phyloP scores from a whole-genome alignment of 345 rosid genomes.

The Eucalyptus microcorys region DNA sequence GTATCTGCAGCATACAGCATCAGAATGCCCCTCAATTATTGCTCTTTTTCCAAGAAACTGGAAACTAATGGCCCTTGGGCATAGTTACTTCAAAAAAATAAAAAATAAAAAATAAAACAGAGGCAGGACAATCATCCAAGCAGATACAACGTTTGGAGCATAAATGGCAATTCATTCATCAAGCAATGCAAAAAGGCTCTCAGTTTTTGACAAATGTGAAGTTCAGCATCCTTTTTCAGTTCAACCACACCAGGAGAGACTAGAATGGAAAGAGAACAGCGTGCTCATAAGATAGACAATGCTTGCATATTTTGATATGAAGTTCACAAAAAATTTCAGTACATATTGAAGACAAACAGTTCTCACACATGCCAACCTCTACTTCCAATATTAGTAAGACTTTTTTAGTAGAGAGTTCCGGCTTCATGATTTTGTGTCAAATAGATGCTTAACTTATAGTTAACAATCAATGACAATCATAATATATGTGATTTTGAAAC shows the following conservation, averaged over 20 bases:
- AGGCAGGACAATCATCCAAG: background rate
- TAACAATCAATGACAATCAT: background rate
- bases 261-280: background rate
- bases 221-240: background rate
- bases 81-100: background rate
- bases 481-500: background rate
- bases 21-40: background rate
- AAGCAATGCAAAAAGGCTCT: background rate
- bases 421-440: background rate
- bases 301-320: background rate
- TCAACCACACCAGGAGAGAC: background rate
- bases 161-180: background rate
- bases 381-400: background rate
- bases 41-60: background rate
- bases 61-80: background rate
- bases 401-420: background rate
- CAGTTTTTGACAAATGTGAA: background rate
- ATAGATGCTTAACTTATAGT: background rate
- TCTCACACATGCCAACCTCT: background rate
- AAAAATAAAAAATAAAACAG: rapidly evolving
- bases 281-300: background rate
- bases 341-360: background rate
- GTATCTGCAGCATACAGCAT: constrained; percentile 46
- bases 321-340: background rate
- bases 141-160: background rate